phyloP scores from a whole-genome alignment of 768 basidiomycete genomes.

The Suillus sp. region DNA sequence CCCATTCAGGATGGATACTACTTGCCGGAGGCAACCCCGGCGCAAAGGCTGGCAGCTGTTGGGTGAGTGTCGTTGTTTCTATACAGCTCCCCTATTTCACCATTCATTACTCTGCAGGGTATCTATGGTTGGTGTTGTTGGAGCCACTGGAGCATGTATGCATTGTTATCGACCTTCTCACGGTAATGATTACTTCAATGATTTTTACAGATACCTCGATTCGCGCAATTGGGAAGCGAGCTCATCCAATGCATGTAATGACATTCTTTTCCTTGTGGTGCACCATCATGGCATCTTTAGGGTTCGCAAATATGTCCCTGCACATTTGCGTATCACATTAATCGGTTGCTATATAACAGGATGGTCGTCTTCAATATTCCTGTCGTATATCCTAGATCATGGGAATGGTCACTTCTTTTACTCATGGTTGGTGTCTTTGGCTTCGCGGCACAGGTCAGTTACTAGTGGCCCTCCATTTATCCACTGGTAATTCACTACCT shows the following conservation, averaged over 20 bases:
- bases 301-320: constrained; percentile 10
- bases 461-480: not conserved
- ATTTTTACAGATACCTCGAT: constrained; percentile 47
- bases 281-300: constrained; percentile 30
- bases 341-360: constrained; percentile 12
- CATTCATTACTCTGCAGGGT: constrained; percentile 40
- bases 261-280: constrained; percentile 65
- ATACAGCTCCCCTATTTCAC: not conserved
- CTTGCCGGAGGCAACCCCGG: constrained; percentile 24
- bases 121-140: constrained; percentile 64
- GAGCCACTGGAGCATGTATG: constrained; percentile 71
- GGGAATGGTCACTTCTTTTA: constrained; percentile 21
- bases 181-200: not conserved
- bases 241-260: constrained; percentile 74
- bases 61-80: constrained; percentile 35
- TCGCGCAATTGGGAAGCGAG: constrained; percentile 73
- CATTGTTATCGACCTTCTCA: constrained; percentile 6
- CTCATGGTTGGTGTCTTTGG: constrained; percentile 22
- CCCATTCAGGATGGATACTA: constrained; percentile 4
- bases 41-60: constrained; percentile 60
- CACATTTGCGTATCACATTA: not conserved
- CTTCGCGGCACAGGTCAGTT: constrained; percentile 22
- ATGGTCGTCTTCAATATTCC: constrained; percentile 15
- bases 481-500: not conserved
- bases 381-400: constrained; percentile 22